Evolutionary conservation across 805 yeast species (phyloP), one percentile per base, ranked within the genome.

Genomic region (Candida coquimbonensis): DNA sequence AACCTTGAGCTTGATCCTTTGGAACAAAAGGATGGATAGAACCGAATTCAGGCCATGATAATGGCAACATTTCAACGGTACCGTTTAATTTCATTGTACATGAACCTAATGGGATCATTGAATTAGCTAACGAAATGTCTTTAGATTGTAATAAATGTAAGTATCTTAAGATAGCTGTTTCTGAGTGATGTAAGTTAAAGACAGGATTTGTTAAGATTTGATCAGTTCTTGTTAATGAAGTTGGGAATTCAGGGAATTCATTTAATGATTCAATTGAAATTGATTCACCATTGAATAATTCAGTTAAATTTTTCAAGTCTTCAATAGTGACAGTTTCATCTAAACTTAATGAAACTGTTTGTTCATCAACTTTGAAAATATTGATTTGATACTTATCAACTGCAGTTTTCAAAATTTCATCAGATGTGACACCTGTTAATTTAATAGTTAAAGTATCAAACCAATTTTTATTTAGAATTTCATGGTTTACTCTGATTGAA

Each of bases 31-130:
- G 99, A 64, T 93, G 99, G 42, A 93, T 72, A 24, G 79, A 74
- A 37, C 83, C 77, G 65, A 93, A 90, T 53, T 93, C 96, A 21
- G 96, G 96, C 85, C 96, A 89, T 4, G 96, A 83, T 44, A 93
- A 74, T 39, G 98, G 93, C 51, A 80, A 77, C 98, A 93, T 93
- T 62, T 88, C 91, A 9, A 89, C 95, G 2, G 98, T 91, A 44
- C 96, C 84, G 62, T 93, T 93, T 60, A 93, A 75, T 66, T 93
- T 93, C 99, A 93, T 93, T 17, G 99, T 93, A 72, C 99, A 93
- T 8, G 96, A 87, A 25, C 99, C 99, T 51, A 93, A 75, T 21
- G 99, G 95, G 51, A 93, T 93, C 99, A 93, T 93, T 6, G 97
- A 86, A 60, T 89, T 85, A 11, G 98, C 96, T 48, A 93, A 73